phyloP scores from a whole-genome alignment of 129 eudicot species.

The Lactuca saligna region DNA sequence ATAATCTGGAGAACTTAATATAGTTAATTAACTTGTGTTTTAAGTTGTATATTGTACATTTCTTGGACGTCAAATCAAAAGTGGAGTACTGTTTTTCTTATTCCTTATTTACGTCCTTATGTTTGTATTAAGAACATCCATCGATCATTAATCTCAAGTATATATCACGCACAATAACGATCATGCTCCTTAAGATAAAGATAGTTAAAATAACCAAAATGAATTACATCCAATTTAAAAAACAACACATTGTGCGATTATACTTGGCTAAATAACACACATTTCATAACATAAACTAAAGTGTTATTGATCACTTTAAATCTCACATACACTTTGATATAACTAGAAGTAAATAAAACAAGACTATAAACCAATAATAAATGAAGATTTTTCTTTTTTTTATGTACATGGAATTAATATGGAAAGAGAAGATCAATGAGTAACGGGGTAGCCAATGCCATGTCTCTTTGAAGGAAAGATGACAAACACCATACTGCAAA shows the following conservation, averaged over 20 bases:
- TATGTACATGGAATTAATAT: neutral
- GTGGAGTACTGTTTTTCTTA: neutral
- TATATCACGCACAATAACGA: neutral
- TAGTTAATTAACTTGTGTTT: neutral
- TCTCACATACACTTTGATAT: too few species aligned
- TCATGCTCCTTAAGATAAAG: neutral
- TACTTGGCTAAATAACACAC: too few species aligned
- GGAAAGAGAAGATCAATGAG: slow-evolving; percentile 30
- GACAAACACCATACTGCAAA: slow-evolving; percentile 70
- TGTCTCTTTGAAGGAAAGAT: slow-evolving; percentile 72
- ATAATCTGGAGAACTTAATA: too few species aligned
- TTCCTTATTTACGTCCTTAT: too few species aligned
- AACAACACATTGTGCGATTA: too few species aligned
- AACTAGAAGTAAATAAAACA: too few species aligned
- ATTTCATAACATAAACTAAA: too few species aligned
- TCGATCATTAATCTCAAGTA: neutral
- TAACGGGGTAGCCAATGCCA: slow-evolving; percentile 82
- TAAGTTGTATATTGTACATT: neutral
- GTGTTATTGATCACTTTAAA: too few species aligned
- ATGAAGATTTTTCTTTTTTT: too few species aligned
- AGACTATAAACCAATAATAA: neutral
- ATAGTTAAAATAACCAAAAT: neutral
- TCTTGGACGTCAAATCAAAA: neutral
- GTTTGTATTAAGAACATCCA: too few species aligned
- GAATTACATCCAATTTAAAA: too few species aligned